Evolutionary conservation across 108 stramenopile genomes (phyloP), one percentile per base, ranked within the genome.

Genomic region (Cyclotella kingstonii): DNA sequence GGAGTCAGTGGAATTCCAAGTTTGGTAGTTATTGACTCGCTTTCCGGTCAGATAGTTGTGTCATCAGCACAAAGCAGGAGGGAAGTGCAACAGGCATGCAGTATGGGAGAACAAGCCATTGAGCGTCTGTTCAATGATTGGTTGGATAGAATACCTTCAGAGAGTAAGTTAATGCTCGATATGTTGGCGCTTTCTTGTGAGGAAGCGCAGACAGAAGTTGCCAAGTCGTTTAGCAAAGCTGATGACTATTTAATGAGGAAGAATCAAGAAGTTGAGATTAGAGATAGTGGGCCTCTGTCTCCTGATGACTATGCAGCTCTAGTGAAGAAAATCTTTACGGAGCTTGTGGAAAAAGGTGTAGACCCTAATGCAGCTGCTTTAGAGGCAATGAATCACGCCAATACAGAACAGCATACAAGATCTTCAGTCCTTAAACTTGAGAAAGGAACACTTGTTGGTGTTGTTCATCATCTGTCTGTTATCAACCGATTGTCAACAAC

Each of bases 1-100:
- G 91, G 91, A 28, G 84, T 93, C 0, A 69, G 66, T 35, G 91
- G 91, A 8, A 89, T 93, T 31, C 91, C 91, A 4, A 73, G 82
- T 33, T 36, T 93, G 14, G 85, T 89, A 11, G 65, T 93, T 5
- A 52, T 93, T 31, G 91, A 89, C 62, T 63, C 88, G 11, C 39
- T 93, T 15, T 81, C 86, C 4, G 91, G 91, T n/a, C 38, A 70
- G 49, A 74, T 92, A 27, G 84, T 92, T 21, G 75, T 79, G 27
- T 51, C 80, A 17, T 59, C 66, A 0, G 60, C 58, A 36, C 69
- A 73, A 14, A 81, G 81, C 47, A 77, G 91, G 15, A 64, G 61
- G 53, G 87, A 84, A 30, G 74, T 92, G 3, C 65, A 58, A 14
- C 60, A 63, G 33, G 86, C 85, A n/a, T 88, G 87, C 33, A 77